Base-by-base conservation (phyloP, 345 rosid genomes). In the Aethionema arabicum region DNA sequence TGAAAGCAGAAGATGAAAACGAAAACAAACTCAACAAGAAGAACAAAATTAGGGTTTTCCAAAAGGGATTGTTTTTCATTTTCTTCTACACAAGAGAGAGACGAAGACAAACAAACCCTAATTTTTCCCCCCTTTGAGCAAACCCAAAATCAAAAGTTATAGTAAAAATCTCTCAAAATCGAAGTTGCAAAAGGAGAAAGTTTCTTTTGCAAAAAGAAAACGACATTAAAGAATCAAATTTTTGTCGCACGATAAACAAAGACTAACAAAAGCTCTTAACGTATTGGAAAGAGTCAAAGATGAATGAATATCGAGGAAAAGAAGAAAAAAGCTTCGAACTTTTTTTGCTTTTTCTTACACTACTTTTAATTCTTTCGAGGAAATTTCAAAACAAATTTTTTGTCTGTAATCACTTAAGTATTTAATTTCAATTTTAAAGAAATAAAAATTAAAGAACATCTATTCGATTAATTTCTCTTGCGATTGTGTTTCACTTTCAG, bases 281-380 rank as follows among this genome's bases (percentile, higher is more conserved):
- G 61, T 71, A 44, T 64, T 71, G 70, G 75, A 71, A 64, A 58
- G 61, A 64, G 69, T 71, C 66, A 64, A 58, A 71, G 29, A 10
- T 35, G 41, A 63, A 56, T 70, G 65, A 56, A 36, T 59, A 63
- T 71, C 75, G 70, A 64, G 66, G 69, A 70, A 63, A 43, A 63
- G 29, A 57, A 36, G 33, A 39, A 5, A 6, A 4, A 6, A 12
- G 11, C 14, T 54, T 6, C 44, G 9, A 47, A 29, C 49, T 49
- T 57, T 56, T 56, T 53, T 37, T 14, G 5, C 4, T 3, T 40
- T 21, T 7, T 32, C 3, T 56, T 9, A 11, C 11, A 41, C 4
- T 1, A n/a, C 52, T 14, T 21, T 59, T 32, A 32, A 45, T 45
- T 32, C 32, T 7, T 32, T 57, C 32, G 16, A 2, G 50, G 52